Evolutionary conservation across 2,329 filamentous ascomycete species (phyloP), one percentile per base, ranked within the genome.

Genomic region (Colletotrichum sp.): DNA sequence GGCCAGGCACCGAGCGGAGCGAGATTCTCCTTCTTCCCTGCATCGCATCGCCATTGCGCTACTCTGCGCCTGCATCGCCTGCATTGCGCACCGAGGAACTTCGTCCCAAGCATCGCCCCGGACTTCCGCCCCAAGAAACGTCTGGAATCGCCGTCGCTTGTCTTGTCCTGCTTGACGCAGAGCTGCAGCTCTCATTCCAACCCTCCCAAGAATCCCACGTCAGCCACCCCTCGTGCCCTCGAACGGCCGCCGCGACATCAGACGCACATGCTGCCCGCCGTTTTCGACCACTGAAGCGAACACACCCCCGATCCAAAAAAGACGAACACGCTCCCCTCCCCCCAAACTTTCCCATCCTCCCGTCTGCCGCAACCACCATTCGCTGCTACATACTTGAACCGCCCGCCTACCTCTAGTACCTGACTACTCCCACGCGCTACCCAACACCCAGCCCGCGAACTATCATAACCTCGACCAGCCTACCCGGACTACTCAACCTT

Each of bases 311-410:
- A 74, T 48, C 27, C 57, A 30, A 27, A 52, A 52, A 52, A 69
- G 64, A 76, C 70, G 59, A 60, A 73, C 64, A 34, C 74, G 39
- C 74, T 36, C 70, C 32, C 59, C 55, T 65, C 36, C 15, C 36
- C 28, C 32, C 22, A 27, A 63, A 61, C 16, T 48, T 69, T 65
- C 59, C 64, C 36, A 28, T 44, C 67, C 60, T 74, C 44, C 44
- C 44, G 44, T 52, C 44, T 68, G 64, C 70, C 65, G 55, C 71
- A 64, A 52, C 59, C 32, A 69, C 69, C 39, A 22, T 28, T 39
- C 57, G 60, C 39, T 39, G 44, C 61, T 52, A 52, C 44, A 52
- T 22, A 52, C 44, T 22, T 52, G 44, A 52, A 44, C 59, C 28
- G 7, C 34, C 36, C 19, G 25, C 15, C 34, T 0, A 36, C 34